These are phyloP conservation scores for Trifolium pratense DNA, from an alignment of 306 rosid species.

Conservation along the genomic window DNA sequence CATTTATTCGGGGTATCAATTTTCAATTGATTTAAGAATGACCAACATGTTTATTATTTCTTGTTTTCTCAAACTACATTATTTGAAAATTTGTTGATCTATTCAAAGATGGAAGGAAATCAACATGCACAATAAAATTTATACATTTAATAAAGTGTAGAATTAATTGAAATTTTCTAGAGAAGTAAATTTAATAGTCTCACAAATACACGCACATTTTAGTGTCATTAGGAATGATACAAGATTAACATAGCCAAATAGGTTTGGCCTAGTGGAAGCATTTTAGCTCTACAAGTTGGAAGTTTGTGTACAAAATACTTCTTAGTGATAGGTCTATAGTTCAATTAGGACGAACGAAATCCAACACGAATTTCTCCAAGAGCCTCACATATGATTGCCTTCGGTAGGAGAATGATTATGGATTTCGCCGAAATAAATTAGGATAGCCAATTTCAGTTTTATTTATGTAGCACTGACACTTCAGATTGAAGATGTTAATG, in stretches of 20 bases:
- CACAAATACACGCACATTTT: background rate
- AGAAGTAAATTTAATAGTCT: background rate
- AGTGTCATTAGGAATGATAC: conserved; percentile 7
- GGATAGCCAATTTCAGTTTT: background rate
- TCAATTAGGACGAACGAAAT: background rate
- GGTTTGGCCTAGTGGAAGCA: background rate
- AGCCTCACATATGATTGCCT: background rate
- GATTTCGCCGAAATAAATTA: background rate
- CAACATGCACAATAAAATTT: conserved; percentile 21
- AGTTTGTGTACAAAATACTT: background rate
- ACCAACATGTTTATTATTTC: conserved; percentile 12
- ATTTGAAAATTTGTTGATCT: conserved; percentile 3
- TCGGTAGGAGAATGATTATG: background rate
- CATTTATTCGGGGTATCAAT: background rate
- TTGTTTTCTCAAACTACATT: conserved; percentile 16
- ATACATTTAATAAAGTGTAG: background rate
- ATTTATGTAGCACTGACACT: background rate
- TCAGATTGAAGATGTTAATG: background rate
- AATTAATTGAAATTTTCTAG: background rate
- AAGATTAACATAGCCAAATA: background rate
- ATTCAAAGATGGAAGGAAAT: conserved; percentile 9
- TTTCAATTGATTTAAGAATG: conserved; percentile 30
- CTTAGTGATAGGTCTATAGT: background rate
- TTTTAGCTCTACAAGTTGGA: background rate
- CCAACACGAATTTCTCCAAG: background rate